Conservation (phyloP, 2,329 filamentous ascomycete genomes). For the Thelonectria rubi region DNA sequence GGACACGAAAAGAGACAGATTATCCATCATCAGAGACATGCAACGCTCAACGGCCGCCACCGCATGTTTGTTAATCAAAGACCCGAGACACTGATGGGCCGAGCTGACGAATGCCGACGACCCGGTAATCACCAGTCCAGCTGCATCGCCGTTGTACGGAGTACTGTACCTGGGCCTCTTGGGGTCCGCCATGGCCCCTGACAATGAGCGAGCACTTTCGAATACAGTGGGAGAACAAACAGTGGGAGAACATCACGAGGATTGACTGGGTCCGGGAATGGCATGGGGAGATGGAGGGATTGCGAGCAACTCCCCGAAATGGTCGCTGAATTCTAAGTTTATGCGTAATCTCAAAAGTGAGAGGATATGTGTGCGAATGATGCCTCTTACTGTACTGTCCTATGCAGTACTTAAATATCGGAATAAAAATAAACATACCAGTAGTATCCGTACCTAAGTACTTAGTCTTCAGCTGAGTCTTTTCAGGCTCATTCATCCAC, state of each 20-base stretch:
- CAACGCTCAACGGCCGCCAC: too few relatives aligned
- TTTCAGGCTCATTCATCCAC: too few relatives aligned
- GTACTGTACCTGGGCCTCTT: not conserved
- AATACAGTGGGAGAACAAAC: not conserved
- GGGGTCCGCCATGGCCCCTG: not conserved
- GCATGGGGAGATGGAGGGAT: conserved; percentile 1
- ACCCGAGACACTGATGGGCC: conserved; percentile 1
- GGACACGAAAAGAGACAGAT: not conserved
- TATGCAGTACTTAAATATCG: too few relatives aligned
- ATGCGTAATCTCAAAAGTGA: conserved; percentile 8
- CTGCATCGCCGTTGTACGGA: too few relatives aligned
- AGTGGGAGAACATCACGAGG: not conserved
- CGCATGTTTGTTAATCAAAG: not conserved
- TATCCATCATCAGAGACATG: not conserved
- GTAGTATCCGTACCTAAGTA: too few relatives aligned
- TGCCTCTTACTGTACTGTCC: too few relatives aligned
- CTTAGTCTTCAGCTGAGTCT: too few relatives aligned
- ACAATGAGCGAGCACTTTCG: not conserved
- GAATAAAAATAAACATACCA: too few relatives aligned
- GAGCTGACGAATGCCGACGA: conserved; percentile 19
- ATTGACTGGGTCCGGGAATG: conserved; percentile 17
- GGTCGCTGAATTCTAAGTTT: conserved; percentile 11
- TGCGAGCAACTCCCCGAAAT: conserved; percentile 19
- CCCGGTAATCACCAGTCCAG: not conserved
- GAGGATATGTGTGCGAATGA: too few relatives aligned